Conservation (phyloP, 2,329 filamentous ascomycete genomes). For the Teratosphaeria epicoccoides region DNA sequence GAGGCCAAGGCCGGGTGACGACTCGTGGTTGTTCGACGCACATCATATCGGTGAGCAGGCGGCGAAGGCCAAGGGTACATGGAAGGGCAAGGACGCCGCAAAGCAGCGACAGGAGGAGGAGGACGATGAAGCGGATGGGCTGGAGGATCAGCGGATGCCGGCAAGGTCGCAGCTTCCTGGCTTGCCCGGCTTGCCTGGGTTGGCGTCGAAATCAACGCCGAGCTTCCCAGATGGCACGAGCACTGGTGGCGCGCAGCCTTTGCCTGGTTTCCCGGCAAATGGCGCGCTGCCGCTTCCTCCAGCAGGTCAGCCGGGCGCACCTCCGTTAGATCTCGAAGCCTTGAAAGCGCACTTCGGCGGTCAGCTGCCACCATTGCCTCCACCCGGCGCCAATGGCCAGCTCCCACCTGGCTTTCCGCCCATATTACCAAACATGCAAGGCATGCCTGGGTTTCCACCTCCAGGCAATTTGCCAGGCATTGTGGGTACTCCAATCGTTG, state of each 20-base stretch:
- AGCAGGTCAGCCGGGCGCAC: slow-evolving; percentile 13
- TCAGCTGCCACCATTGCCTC: slow-evolving; percentile 20
- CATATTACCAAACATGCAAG: slow-evolving; percentile 15
- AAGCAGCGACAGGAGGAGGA: slow-evolving; percentile 87
- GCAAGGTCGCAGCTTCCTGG: slow-evolving; percentile 42
- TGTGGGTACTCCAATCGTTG: background rate
- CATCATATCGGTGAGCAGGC: slow-evolving; percentile 93
- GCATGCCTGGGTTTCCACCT: slow-evolving; percentile 2
- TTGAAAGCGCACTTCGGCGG: slow-evolving; percentile 22
- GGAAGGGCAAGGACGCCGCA: slow-evolving; percentile 67
- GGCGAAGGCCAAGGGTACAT: slow-evolving; percentile 90
- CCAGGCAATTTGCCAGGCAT: slow-evolving; percentile 10
- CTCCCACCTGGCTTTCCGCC: slow-evolving; percentile 27
- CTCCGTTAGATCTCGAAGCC: slow-evolving; percentile 22
- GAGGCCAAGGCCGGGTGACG: slow-evolving; percentile 75
- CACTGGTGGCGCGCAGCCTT: slow-evolving; percentile 29
- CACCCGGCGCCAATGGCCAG: slow-evolving; percentile 5
- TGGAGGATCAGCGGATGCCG: slow-evolving; percentile 82
- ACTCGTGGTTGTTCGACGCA: slow-evolving; percentile 74
- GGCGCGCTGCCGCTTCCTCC: slow-evolving; percentile 16
- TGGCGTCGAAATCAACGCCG: slow-evolving; percentile 1
- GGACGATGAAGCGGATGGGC: slow-evolving; percentile 73
- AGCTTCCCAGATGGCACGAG: slow-evolving; percentile 33
- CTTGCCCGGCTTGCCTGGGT: slow-evolving; percentile 48
- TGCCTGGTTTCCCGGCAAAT: slow-evolving; percentile 12